Percentiles rank a stretch among this genome's conserved stretches.
These are phyloP conservation scores for Brassica cretica DNA, from an alignment of 345 rosid species.

Conservation along the genomic window DNA sequence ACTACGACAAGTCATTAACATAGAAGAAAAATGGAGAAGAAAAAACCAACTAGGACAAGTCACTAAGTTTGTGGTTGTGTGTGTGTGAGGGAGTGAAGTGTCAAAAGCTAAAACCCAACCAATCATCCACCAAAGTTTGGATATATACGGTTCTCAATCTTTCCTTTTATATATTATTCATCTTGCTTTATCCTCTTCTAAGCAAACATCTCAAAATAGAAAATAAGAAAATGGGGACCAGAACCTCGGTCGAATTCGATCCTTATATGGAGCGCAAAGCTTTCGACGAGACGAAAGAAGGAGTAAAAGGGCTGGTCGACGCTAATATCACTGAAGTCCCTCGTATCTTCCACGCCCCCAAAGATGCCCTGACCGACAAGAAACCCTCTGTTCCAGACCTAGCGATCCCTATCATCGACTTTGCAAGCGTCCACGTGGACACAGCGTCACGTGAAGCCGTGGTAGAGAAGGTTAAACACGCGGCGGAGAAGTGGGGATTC, in stretches of 20 bases:
- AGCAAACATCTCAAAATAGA: neutral
- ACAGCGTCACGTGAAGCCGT: conserved; percentile 9
- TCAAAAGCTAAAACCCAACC: neutral
- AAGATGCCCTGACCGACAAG: neutral
- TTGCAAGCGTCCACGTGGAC: conserved; percentile 30
- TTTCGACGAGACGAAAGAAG: neutral
- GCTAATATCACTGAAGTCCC: neutral
- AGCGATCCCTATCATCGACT: conserved; percentile 43
- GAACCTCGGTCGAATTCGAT: neutral
- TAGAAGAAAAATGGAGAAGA: neutral
- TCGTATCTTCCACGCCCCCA: neutral
- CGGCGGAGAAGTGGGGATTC: conserved; percentile 40
- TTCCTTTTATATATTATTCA: neutral
- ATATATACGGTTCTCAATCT: neutral
- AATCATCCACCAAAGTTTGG: neutral
- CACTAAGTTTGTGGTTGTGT: neutral
- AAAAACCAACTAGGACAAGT: neutral
- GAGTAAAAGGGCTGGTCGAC: neutral
- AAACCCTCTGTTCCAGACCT: neutral
- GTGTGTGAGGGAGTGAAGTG: neutral
- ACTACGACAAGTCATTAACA: neutral
- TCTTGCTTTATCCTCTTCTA: neutral
- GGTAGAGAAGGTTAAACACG: conserved; percentile 35
- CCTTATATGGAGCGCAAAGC: neutral
- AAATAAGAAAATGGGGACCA: neutral